Percentiles rank a stretch among this genome's conserved stretches.
Conservation (phyloP, 768 basidiomycete genomes). For the Phylloporus arenicola region DNA sequence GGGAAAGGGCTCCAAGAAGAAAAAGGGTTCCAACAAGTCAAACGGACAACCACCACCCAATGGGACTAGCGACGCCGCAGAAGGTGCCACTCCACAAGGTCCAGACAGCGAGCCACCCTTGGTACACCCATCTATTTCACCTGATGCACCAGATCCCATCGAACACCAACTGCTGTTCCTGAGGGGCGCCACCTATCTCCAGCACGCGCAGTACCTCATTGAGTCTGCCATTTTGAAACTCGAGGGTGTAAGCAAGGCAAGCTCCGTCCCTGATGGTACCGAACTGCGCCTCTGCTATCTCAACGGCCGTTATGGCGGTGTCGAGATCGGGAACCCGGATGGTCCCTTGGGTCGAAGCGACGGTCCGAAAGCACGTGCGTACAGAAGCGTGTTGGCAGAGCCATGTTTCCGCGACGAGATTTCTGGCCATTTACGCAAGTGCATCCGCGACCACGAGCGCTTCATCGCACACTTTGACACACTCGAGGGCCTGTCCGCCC, state of each 20-base stretch:
- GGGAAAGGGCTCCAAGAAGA: constrained; percentile 50
- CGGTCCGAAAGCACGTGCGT: constrained; percentile 59
- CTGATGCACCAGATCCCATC: constrained; percentile 80
- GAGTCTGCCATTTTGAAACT: constrained; percentile 66
- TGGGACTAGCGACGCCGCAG: constrained; percentile 51
- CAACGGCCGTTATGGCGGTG: constrained; percentile 74
- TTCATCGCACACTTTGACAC: constrained; percentile 82
- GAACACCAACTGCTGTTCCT: constrained; percentile 82
- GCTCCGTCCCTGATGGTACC: constrained; percentile 53
- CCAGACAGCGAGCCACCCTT: constrained; percentile 46
- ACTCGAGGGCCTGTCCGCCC: constrained; percentile 41
- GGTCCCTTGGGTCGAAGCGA: constrained; percentile 63
- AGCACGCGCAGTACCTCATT: constrained; percentile 70
- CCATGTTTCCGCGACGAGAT: constrained; percentile 57
- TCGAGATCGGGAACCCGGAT: constrained; percentile 76
- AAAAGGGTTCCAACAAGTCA: constrained; percentile 42
- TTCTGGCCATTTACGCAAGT: constrained; percentile 56
- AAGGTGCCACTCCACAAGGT: constrained; percentile 39
- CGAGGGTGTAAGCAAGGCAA: constrained; percentile 60
- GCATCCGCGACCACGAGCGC: constrained; percentile 78
- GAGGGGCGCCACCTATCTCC: constrained; percentile 77
- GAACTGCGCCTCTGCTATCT: constrained; percentile 77
- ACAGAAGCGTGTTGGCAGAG: constrained; percentile 54
- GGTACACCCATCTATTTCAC: constrained; percentile 68
- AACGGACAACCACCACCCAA: constrained; percentile 66